Base-by-base conservation (phyloP, 768 basidiomycete genomes). In the Candolleomyces eurysporus region DNA sequence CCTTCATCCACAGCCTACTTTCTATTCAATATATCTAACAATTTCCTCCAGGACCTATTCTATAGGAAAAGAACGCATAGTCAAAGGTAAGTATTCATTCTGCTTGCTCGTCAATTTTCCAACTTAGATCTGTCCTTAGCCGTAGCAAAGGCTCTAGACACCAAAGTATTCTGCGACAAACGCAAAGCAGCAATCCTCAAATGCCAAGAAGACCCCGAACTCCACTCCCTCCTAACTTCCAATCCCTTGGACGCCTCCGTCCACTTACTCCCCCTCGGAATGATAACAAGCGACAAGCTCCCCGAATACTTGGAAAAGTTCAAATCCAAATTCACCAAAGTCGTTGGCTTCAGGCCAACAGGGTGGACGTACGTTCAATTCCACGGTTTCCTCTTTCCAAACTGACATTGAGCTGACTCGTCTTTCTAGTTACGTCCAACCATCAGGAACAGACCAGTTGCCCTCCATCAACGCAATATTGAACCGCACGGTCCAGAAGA, bases 21-120 rank as follows among this genome's bases (percentile, higher is more conserved):
- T 59, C 45, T 0, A 50, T 46, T 59, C 54, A 55, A 17, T 50
- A 17, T 26, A 53, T 42, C 45, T 30, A 48, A 48, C 55, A 22
- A 60, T 48, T 30, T 22, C 13, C 54, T 36, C 58, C 62, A 94
- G 94, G 10, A 98, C 97, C 0, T 99, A 99, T 74, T 93, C 93
- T 0, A 94, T 98, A 53, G 97, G 97, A 45, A 99, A 99, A 72
- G 97, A 99, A 73, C 87, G 97, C 22, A 91, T 98, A 45, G 95
- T 97, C 45, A 97, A 98, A 84, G 94, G 94, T 92, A 60, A 53
- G 36, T 36, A 36, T 11, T 36, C 36, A 42, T 6, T 36, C 49
- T 62, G 40, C 45, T 60, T n/a, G n/a, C 45, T 60, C n/a, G 16
- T 42, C 40, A 11, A n/a, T 13, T 36, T 16, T 21, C 3, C 4